Percentiles rank a stretch among this genome's conserved stretches.
Evolutionary conservation across 768 basidiomycete genomes (phyloP).

Genomic region (Leccinum variicolor): DNA sequence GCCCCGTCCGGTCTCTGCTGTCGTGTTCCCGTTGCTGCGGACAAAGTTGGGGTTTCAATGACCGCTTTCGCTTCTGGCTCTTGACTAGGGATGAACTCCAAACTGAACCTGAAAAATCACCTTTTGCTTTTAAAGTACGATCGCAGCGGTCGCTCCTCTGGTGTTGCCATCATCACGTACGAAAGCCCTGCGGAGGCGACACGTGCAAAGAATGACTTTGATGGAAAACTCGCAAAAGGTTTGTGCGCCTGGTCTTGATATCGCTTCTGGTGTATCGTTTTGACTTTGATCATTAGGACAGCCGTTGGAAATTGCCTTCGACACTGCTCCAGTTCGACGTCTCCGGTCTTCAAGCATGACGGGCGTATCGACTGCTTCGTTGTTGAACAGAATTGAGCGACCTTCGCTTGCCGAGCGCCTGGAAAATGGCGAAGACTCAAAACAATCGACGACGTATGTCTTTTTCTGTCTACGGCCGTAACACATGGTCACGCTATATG

Average conservation of each 20-base stretch:
- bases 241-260: neutral
- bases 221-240: slow-evolving; percentile 91
- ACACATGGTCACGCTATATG: neutral
- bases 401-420: slow-evolving; percentile 67
- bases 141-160: slow-evolving; percentile 89
- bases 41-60: slow-evolving; percentile 31
- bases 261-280: neutral
- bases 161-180: slow-evolving; percentile 76
- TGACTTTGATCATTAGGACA: slow-evolving; percentile 50
- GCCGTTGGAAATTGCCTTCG: slow-evolving; percentile 70
- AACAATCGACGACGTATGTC: slow-evolving; percentile 9
- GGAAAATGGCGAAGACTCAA: slow-evolving; percentile 40
- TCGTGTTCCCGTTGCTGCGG: slow-evolving; percentile 28
- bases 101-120: slow-evolving; percentile 57
- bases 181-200: slow-evolving; percentile 78
- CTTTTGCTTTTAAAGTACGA: slow-evolving; percentile 75
- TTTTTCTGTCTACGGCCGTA: neutral
- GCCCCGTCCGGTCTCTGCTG: slow-evolving; percentile 33
- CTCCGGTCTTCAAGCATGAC: slow-evolving; percentile 48
- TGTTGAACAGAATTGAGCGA: slow-evolving; percentile 75
- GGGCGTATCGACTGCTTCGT: slow-evolving; percentile 46
- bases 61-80: slow-evolving; percentile 43
- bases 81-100: slow-evolving; percentile 36
- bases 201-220: slow-evolving; percentile 77
- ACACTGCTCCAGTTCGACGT: slow-evolving; percentile 44